Conservation (phyloP, 2,329 filamentous ascomycete genomes). For the Myrmaecium sp. region DNA sequence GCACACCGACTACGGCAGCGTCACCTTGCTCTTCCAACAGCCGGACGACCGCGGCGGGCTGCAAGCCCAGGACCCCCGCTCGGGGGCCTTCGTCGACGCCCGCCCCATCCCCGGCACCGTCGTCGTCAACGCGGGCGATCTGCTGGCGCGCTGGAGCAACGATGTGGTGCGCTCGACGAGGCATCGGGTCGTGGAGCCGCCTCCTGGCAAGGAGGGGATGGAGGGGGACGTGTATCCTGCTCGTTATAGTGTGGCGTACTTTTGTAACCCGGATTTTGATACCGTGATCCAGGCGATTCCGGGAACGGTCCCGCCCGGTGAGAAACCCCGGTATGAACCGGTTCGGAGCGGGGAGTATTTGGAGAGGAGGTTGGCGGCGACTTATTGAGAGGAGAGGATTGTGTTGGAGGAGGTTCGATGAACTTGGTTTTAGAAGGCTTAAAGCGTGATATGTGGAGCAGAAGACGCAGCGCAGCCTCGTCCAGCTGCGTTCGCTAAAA, state of each 20-base stretch:
- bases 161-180: constrained; percentile 81
- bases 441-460: too few species aligned
- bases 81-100: constrained; percentile 68
- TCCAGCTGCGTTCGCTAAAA: too few species aligned
- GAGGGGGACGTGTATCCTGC: constrained; percentile 45
- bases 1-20: constrained; percentile 48
- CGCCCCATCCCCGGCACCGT: constrained; percentile 67
- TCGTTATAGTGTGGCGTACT: constrained; percentile 76
- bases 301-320: constrained; percentile 50
- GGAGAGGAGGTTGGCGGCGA: constrained; percentile 58
- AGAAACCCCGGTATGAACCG: constrained; percentile 57
- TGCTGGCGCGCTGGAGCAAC: constrained; percentile 79
- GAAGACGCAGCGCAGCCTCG: too few species aligned
- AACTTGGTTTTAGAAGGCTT: constrained; percentile 1
- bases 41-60: constrained; percentile 6
- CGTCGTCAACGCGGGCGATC: constrained; percentile 77
- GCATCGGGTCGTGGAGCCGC: constrained; percentile 79
- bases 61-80: constrained; percentile 46
- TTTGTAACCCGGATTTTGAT: constrained; percentile 74
- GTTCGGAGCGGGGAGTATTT: constrained; percentile 73
- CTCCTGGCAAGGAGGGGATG: constrained; percentile 29
- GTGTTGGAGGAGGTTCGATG: neutral
- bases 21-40: constrained; percentile 35
- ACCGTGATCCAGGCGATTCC: constrained; percentile 64
- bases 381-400: constrained; percentile 26